phyloP scores from a whole-genome alignment of 176 grass and related monocot genomes.

The Cenchrus fungigraminus region DNA sequence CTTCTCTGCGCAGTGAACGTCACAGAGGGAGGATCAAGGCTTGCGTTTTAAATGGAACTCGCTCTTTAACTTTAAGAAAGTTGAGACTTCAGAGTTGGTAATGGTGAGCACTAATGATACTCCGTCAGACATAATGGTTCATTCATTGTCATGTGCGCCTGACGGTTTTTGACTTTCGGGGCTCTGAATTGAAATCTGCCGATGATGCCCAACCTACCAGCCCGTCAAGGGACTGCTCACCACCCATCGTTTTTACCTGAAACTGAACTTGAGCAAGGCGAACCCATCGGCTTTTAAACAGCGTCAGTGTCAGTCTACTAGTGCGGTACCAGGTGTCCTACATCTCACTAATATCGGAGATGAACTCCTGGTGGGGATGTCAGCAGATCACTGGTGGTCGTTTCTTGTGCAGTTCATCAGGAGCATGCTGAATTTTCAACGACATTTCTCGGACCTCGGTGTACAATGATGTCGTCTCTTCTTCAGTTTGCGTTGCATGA shows the following conservation, averaged over 20 bases:
- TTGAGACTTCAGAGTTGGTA: neutral
- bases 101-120: neutral
- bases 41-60: neutral
- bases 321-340: too few species aligned
- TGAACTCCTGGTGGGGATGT: too few species aligned
- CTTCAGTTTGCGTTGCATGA: too few species aligned
- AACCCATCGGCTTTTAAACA: too few species aligned
- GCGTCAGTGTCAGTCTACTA: too few species aligned
- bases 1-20: conserved; percentile 1
- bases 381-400: too few species aligned
- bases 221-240: neutral
- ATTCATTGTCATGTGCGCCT: neutral
- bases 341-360: too few species aligned
- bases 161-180: neutral
- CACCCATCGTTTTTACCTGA: neutral
- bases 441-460: too few species aligned
- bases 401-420: too few species aligned
- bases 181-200: neutral
- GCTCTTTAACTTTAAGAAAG: neutral
- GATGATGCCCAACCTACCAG: neutral
- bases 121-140: neutral
- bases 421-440: too few species aligned
- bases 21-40: neutral
- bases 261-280: neutral
- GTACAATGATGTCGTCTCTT: too few species aligned